phyloP scores from a whole-genome alignment of 148 eudicot genomes.

The Euryodendron excelsum region DNA sequence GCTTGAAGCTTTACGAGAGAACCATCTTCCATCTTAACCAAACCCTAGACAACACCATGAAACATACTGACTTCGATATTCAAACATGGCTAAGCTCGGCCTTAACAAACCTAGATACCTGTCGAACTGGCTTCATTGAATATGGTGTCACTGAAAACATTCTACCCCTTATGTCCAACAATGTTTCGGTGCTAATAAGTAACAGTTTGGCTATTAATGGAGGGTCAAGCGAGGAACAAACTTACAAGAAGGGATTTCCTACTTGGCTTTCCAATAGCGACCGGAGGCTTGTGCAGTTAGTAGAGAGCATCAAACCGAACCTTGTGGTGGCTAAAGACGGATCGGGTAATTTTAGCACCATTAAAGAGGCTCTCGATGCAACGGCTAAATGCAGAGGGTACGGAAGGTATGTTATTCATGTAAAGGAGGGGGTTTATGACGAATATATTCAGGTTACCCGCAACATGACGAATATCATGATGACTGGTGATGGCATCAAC shows the following conservation, averaged over 20 bases:
- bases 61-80: constrained; percentile 31
- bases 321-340: constrained; percentile 61
- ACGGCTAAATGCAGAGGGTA: constrained; percentile 14
- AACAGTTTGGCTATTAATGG: constrained; percentile 50
- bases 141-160: constrained; percentile 29
- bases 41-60: constrained; percentile 29
- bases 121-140: constrained; percentile 51
- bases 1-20: constrained; percentile 49
- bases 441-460: constrained; percentile 31
- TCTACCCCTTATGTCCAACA: constrained; percentile 36
- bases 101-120: constrained; percentile 54
- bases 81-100: constrained; percentile 81
- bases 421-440: constrained; percentile 39
- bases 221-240: neutral
- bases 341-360: constrained; percentile 42
- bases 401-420: constrained; percentile 36
- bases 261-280: constrained; percentile 40
- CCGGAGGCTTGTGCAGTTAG: constrained; percentile 29
- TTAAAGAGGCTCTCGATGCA: constrained; percentile 29
- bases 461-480: constrained; percentile 30
- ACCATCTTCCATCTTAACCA: constrained; percentile 48
- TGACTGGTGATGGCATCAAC: constrained; percentile 47
- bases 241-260: constrained; percentile 27
- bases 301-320: neutral
- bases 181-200: constrained; percentile 42